These are phyloP conservation scores for Xerocomus amazonicus DNA, from an alignment of 1,284 basidiomycete genomes.

Conservation along the genomic window DNA sequence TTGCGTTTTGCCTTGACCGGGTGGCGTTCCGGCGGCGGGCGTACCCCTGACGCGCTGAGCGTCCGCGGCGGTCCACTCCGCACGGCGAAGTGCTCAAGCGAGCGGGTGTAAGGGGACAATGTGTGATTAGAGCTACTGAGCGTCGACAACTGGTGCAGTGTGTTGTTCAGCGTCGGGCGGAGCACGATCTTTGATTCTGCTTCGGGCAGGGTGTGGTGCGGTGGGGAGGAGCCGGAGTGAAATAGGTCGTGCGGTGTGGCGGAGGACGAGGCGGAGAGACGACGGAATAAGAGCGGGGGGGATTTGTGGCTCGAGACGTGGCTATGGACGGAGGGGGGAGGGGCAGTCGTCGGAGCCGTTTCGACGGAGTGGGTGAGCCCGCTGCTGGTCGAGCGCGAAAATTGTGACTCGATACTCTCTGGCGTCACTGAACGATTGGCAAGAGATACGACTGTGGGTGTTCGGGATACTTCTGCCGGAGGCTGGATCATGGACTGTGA, in stretches of 20 bases:
- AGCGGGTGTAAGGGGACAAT: slow-evolving; percentile 85
- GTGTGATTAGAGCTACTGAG: slow-evolving; percentile 87
- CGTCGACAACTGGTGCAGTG: slow-evolving; percentile 79
- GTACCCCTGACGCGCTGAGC: slow-evolving; percentile 24
- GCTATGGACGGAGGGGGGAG: slow-evolving; percentile 15
- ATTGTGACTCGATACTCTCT: slow-evolving; percentile 43
- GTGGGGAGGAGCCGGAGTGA: slow-evolving; percentile 39
- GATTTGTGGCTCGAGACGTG: slow-evolving; percentile 27
- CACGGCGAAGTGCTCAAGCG: slow-evolving; percentile 86
- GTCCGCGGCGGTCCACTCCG: slow-evolving; percentile 72
- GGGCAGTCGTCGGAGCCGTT: slow-evolving; percentile 33
- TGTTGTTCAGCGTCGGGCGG: slow-evolving; percentile 64
- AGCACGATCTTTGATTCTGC: slow-evolving; percentile 62
- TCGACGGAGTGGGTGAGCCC: slow-evolving; percentile 30
- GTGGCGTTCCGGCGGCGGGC: slow-evolving; percentile 36
- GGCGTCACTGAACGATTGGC: slow-evolving; percentile 33
- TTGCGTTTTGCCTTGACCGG: slow-evolving; percentile 76
- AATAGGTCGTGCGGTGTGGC: slow-evolving; percentile 27
- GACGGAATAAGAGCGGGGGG: slow-evolving; percentile 32
- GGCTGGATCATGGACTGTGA: slow-evolving; percentile 62
- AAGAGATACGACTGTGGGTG: slow-evolving; percentile 12
- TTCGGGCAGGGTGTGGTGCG: slow-evolving; percentile 33
- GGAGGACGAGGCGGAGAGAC: slow-evolving; percentile 45
- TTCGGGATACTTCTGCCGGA: slow-evolving; percentile 35
- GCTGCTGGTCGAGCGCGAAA: slow-evolving; percentile 38